A percentile compares a stretch with the other conserved stretches of the same genome.
Conservation (phyloP, 2,329 filamentous ascomycete species). For the Claviceps sp. region DNA sequence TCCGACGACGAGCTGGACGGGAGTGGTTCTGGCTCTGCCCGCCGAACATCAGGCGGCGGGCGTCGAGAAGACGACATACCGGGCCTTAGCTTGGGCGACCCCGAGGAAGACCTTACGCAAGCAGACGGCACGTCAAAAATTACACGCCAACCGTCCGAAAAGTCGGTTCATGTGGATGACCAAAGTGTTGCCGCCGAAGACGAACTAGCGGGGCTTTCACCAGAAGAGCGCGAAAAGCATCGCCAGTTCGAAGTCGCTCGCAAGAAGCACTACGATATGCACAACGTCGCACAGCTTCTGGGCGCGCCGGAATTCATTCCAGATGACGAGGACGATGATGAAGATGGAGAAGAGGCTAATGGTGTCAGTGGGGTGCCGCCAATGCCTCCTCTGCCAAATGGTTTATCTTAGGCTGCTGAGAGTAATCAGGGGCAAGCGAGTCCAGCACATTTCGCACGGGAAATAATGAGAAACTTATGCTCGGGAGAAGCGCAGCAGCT, state of each 20-base stretch:
- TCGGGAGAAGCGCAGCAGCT: no score
- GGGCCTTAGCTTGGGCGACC: constrained; percentile 80
- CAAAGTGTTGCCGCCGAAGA: constrained; percentile 44
- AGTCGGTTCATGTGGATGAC: constrained; percentile 70
- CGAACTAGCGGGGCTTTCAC: constrained; percentile 37
- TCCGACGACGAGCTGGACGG: constrained; percentile 51
- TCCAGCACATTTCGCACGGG: background rate
- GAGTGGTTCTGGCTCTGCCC: constrained; percentile 15
- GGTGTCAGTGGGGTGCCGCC: constrained; percentile 21
- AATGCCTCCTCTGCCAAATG: constrained; percentile 32
- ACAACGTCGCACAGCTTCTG: constrained; percentile 75
- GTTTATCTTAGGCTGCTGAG: constrained; percentile 14
- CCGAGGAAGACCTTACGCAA: constrained; percentile 58
- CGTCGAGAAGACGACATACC: constrained; percentile 65
- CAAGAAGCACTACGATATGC: constrained; percentile 99
- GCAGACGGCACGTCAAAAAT: constrained; percentile 18
- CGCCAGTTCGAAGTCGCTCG: constrained; percentile 78
- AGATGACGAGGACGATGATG: constrained; percentile 49
- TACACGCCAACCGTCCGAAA: constrained; percentile 31
- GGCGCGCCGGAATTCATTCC: constrained; percentile 59
- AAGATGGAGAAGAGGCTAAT: constrained; percentile 20
- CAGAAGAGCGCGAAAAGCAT: constrained; percentile 83
- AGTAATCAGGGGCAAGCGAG: background rate
- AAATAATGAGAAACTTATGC: background rate
- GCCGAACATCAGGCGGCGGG: constrained; percentile 27